These are phyloP conservation scores for Glutinoglossum americanum DNA, from an alignment of 495 filamentous ascomycete species.

Conservation along the genomic window DNA sequence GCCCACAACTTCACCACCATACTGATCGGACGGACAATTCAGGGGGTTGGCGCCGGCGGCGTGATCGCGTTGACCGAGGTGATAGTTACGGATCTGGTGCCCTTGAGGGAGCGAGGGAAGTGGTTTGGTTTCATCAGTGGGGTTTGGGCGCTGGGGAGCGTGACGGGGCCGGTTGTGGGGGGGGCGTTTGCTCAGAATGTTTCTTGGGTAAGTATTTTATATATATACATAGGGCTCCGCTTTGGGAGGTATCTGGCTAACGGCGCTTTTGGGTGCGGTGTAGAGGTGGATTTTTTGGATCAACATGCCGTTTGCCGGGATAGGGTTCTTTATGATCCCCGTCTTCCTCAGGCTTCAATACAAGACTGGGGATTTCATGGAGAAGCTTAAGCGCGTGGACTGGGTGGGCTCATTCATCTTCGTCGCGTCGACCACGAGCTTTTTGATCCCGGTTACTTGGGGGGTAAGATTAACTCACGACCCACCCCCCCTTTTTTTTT, in stretches of 20 bases:
- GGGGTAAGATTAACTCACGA: slow-evolving; percentile 1
- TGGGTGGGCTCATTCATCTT: slow-evolving; percentile 27
- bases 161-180: slow-evolving; percentile 1
- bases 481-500: background rate
- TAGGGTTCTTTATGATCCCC: slow-evolving; percentile 12
- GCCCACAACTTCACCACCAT: slow-evolving; percentile 7
- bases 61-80: slow-evolving; percentile 17
- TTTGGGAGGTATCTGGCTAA: too few species aligned
- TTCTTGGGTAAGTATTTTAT: slow-evolving; percentile 3
- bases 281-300: slow-evolving; percentile 19
- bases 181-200: slow-evolving; percentile 9
- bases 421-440: slow-evolving; percentile 23
- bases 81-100: slow-evolving; percentile 20
- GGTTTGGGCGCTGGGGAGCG: slow-evolving; percentile 5
- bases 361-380: slow-evolving; percentile 8
- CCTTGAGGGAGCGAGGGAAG: slow-evolving; percentile 12
- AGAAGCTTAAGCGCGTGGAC: slow-evolving; percentile 17
- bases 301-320: slow-evolving; percentile 20
- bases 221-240: too few species aligned
- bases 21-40: slow-evolving; percentile 17
- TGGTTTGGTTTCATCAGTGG: slow-evolving; percentile 14
- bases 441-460: slow-evolving; percentile 35
- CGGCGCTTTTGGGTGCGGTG: background rate
- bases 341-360: slow-evolving; percentile 13
- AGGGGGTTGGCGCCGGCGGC: slow-evolving; percentile 18